phyloP scores from a whole-genome alignment of 805 yeast genomes.

The Kluyveromyces nonfermentans region DNA sequence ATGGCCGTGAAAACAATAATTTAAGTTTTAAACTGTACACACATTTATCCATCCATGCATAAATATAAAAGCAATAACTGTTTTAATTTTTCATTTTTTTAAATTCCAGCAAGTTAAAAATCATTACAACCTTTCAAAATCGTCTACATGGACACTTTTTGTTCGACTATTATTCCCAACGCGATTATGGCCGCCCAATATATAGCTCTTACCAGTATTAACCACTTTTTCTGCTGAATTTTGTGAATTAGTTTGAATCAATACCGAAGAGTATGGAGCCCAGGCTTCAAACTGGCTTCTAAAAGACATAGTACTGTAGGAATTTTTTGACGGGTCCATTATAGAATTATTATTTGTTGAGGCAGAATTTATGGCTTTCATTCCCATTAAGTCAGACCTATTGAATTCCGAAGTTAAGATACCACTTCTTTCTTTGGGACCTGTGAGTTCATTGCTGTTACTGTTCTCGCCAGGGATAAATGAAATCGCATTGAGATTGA shows the following conservation, averaged over 20 bases:
- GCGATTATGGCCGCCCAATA: slow-evolving; percentile 26
- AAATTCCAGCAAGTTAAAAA: background rate
- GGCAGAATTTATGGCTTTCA: background rate
- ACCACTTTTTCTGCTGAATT: slow-evolving; percentile 13
- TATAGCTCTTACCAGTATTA: slow-evolving; percentile 27
- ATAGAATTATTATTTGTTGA: background rate
- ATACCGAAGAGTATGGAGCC: background rate
- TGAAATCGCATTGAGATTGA: slow-evolving; percentile 7
- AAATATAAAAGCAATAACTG: background rate
- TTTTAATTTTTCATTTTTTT: too few species aligned
- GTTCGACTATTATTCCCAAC: slow-evolving; percentile 26
- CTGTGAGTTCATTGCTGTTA: background rate
- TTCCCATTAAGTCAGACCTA: background rate
- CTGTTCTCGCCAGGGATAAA: slow-evolving; percentile 4
- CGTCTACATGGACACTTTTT: slow-evolving; percentile 28
- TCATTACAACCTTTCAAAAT: slow-evolving; percentile 13
- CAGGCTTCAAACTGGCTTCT: background rate
- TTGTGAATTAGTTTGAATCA: background rate
- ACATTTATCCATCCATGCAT: too few species aligned
- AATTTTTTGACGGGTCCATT: background rate
- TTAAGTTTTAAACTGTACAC: too few species aligned
- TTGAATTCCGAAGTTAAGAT: background rate
- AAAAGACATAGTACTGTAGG: background rate
- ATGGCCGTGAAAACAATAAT: too few species aligned
- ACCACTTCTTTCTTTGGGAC: background rate